Evolutionary conservation across 495 filamentous ascomycete genomes (phyloP), one percentile per base, ranked within the genome.

Genomic region (Penicillium herquei): DNA sequence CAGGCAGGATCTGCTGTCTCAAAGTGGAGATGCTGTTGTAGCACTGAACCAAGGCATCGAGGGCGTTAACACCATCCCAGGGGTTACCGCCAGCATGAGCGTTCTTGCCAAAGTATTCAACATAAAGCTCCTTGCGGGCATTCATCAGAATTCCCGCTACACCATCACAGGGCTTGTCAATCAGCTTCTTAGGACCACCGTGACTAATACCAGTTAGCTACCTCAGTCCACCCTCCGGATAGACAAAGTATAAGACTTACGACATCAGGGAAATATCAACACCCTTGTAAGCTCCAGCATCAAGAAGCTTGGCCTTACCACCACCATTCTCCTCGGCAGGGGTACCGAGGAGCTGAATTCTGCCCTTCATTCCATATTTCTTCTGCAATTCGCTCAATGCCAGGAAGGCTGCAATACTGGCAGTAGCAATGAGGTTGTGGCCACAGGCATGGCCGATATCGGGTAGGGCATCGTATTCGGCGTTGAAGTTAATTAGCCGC

Each of bases 281-380:
- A 13, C 76, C 76, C 32, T 78, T 70, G 65, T 87, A 89, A 7
- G 86, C 87, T 0, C 84, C 85, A 1, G 75, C 79, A 13, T 87
- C 63, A 31, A 89, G 73, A 7, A 89, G 74, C 43, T 79, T 81
- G 51, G 84, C 84, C 65, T 91, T 89, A 14, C 87, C 87, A 8
- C 86, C 86, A 10, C 85, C 84, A 16, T 81, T 82, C 72, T 90
- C 87, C 67, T 91, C 87, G 0, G 83, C 87, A 0, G 87, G 87
- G 0, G 87, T 90, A 16, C 87, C 87, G 17, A 90, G 80, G 33
- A 91, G 62, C 45, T 84, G 70, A 0, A 86, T 73, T 47, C 82
- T 82, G 4, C 87, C 87, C 0, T 69, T 65, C 6, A 86, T 63
- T 1, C 62, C 57, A 42, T 76, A 73, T 33, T 73, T 56, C 39